Conservation (phyloP, 768 basidiomycete species). For the Phylloporus arenicola region DNA sequence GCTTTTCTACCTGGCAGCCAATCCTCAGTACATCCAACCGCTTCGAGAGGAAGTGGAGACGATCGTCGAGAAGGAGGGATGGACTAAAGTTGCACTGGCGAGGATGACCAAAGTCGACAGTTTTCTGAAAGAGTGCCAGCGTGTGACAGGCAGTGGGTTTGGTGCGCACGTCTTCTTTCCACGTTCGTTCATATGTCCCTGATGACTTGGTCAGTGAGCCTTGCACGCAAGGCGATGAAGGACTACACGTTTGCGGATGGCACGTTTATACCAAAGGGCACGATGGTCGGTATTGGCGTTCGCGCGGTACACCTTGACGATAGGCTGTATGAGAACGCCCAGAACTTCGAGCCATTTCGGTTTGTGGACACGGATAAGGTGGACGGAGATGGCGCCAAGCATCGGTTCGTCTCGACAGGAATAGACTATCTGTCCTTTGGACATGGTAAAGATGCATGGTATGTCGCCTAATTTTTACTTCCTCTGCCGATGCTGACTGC, state of each 20-base stretch:
- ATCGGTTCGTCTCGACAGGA: not conserved
- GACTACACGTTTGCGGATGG: not conserved
- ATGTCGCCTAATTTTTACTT: not conserved
- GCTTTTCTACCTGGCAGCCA: not conserved
- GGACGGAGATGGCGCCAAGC: not conserved
- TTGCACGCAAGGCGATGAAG: not conserved
- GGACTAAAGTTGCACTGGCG: not conserved
- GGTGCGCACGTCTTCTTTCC: not conserved
- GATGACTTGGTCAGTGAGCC: not conserved
- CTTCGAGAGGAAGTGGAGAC: not conserved
- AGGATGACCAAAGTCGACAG: not conserved
- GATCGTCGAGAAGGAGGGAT: not conserved
- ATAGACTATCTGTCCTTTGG: not conserved
- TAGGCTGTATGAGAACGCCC: slow-evolving; percentile 29
- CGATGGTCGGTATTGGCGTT: slow-evolving; percentile 10
- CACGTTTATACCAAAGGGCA: slow-evolving; percentile 31
- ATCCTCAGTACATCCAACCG: not conserved
- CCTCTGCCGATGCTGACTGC: not conserved
- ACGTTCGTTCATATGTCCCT: not conserved
- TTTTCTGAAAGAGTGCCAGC: not conserved
- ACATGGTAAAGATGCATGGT: not conserved
- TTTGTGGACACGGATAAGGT: slow-evolving; percentile 31
- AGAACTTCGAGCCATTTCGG: slow-evolving; percentile 25
- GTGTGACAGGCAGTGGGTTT: not conserved
- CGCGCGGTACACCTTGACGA: slow-evolving; percentile 2